Evolutionary conservation across 768 basidiomycete genomes (phyloP).

Genomic region (Sutorius australiensis): DNA sequence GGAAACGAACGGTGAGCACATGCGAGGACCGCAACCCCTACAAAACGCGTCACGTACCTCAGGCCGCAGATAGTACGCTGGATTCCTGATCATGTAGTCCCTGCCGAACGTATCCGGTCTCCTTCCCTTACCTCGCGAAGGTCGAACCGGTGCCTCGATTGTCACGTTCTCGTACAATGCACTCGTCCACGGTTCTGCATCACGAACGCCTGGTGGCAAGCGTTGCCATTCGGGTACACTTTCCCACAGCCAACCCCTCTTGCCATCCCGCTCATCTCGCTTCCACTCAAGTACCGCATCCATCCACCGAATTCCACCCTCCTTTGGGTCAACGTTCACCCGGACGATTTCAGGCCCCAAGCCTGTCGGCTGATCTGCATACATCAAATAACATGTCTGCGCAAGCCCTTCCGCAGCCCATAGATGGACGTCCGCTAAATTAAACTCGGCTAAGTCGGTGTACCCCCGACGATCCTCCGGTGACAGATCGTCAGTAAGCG

Average conservation of each 20-base stretch:
- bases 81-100: slow-evolving; percentile 51
- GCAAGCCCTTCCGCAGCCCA: slow-evolving; percentile 79
- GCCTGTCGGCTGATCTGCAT: slow-evolving; percentile 67
- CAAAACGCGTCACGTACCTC: slow-evolving; percentile 46
- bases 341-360: slow-evolving; percentile 54
- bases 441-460: slow-evolving; percentile 39
- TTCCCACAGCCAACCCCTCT: neutral
- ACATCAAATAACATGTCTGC: slow-evolving; percentile 65
- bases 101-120: slow-evolving; percentile 22
- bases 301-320: slow-evolving; percentile 21
- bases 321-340: slow-evolving; percentile 13
- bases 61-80: slow-evolving; percentile 59
- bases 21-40: neutral
- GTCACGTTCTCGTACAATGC: slow-evolving; percentile 4
- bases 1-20: neutral
- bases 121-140: slow-evolving; percentile 1
- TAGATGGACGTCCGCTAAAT: slow-evolving; percentile 57
- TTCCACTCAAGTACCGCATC: slow-evolving; percentile 45
- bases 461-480: slow-evolving; percentile 28
- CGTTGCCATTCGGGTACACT: slow-evolving; percentile 32
- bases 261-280: neutral
- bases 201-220: slow-evolving; percentile 49
- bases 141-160: neutral
- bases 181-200: slow-evolving; percentile 25
- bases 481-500: slow-evolving; percentile 29